Evolutionary conservation across 1,139 yeast species (phyloP).

Genomic region (Magnusiomyces ingens): DNA sequence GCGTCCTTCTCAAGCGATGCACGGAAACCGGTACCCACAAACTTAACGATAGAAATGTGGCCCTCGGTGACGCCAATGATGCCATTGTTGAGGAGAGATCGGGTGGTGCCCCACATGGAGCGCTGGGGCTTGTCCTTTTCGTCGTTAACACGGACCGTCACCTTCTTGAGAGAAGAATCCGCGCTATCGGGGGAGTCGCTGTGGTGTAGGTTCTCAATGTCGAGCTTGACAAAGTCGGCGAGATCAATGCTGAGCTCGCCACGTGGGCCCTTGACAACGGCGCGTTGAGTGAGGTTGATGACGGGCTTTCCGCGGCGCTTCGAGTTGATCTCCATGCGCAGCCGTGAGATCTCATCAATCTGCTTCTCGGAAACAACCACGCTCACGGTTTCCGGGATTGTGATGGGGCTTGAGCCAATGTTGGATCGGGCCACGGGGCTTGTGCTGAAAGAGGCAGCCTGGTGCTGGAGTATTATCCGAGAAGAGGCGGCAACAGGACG

Average conservation of each 20-base stretch:
- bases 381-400: constrained; percentile 47
- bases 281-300: constrained; percentile 35
- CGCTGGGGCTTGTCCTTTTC: constrained; percentile 61
- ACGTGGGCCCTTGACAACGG: constrained; percentile 73
- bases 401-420: constrained; percentile 56
- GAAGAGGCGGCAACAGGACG: no score
- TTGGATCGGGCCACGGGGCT: constrained; percentile 35
- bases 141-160: constrained; percentile 53
- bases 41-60: constrained; percentile 75
- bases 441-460: constrained; percentile 1
- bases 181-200: constrained; percentile 15
- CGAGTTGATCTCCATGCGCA: constrained; percentile 26
- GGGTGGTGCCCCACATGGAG: constrained; percentile 92
- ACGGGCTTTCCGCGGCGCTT: constrained; percentile 53
- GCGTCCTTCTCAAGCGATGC: constrained; percentile 57
- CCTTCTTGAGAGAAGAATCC: constrained; percentile 29
- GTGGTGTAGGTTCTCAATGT: constrained; percentile 11
- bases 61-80: constrained; percentile 89
- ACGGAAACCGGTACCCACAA: constrained; percentile 97
- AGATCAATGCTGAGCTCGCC: constrained; percentile 60
- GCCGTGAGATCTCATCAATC: constrained; percentile 45
- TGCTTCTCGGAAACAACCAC: constrained; percentile 33
- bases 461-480: no score
- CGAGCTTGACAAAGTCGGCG: constrained; percentile 62
- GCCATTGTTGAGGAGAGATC: constrained; percentile 71